A percentile compares a stretch with the other conserved stretches of the same genome.
Evolutionary conservation across 176 grass and related monocot genomes (phyloP).

Genomic region (Triticum dicoccoides): DNA sequence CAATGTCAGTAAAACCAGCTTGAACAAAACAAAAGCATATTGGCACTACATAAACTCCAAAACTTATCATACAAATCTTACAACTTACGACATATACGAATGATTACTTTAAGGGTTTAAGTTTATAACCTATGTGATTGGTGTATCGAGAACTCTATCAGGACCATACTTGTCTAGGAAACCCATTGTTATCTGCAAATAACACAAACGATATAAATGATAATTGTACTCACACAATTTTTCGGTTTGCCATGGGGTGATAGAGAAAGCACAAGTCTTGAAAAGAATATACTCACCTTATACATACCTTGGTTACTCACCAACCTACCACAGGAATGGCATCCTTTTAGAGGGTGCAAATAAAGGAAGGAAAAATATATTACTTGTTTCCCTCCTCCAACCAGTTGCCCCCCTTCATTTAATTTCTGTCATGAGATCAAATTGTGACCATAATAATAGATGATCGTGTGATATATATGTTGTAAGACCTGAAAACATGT

Average conservation of each 20-base stretch:
- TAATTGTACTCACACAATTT: not conserved
- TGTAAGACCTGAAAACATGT: too few species aligned
- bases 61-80: not conserved
- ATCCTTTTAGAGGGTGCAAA: not conserved
- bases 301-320: slow-evolving; percentile 93
- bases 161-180: slow-evolving; percentile 96
- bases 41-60: not conserved
- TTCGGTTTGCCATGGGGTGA: not conserved
- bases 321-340: slow-evolving; percentile 49
- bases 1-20: slow-evolving; percentile 93
- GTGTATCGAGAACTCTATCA: slow-evolving; percentile 94
- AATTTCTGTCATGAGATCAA: too few species aligned
- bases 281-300: slow-evolving; percentile 55
- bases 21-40: slow-evolving; percentile 29
- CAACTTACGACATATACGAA: not conserved
- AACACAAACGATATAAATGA: not conserved
- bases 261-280: not conserved
- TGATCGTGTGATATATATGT: too few species aligned
- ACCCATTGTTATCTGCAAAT: slow-evolving; percentile 75
- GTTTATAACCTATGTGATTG: slow-evolving; percentile 76
- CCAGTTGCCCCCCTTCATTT: too few species aligned
- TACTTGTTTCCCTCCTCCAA: slow-evolving; percentile 32
- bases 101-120: not conserved
- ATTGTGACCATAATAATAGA: too few species aligned
- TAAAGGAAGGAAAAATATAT: not conserved